A percentile compares a stretch with the other conserved stretches of the same genome.
Evolutionary conservation across 495 filamentous ascomycete species (phyloP).

Genomic region (Lepidopterella palustris): DNA sequence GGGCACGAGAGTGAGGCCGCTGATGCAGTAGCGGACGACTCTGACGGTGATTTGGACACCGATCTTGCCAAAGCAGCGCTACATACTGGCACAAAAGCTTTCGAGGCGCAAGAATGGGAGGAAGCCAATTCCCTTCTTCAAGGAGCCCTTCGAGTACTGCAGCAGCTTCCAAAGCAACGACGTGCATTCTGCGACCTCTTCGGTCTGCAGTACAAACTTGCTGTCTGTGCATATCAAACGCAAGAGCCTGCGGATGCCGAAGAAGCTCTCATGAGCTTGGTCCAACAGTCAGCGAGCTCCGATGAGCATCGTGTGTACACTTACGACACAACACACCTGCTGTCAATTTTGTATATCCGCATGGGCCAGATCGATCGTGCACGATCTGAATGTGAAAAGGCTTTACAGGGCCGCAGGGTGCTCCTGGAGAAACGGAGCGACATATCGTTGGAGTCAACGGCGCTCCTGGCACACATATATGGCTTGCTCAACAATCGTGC

Average conservation of each 20-base stretch:
- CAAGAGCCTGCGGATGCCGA: conserved; percentile 28
- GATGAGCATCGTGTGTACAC: conserved; percentile 14
- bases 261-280: conserved; percentile 21
- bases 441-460: conserved; percentile 20
- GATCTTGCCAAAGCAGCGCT: conserved; percentile 32
- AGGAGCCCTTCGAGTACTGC: conserved; percentile 29
- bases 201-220: conserved; percentile 30
- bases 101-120: conserved; percentile 31
- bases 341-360: conserved; percentile 20
- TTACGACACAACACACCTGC: conserved; percentile 12
- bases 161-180: conserved; percentile 29
- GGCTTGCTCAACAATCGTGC: conserved; percentile 19
- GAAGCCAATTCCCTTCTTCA: conserved; percentile 32
- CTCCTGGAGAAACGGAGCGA: conserved; percentile 19
- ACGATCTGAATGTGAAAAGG: conserved; percentile 21
- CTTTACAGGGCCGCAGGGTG: conserved; percentile 15
- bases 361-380: conserved; percentile 19
- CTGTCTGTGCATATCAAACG: conserved; percentile 32
- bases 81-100: conserved; percentile 28
- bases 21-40: conserved; percentile 10
- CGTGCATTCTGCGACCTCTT: conserved; percentile 30
- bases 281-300: conserved; percentile 18
- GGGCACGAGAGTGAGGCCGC: conserved; percentile 16
- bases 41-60: conserved; percentile 25
- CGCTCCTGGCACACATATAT: conserved; percentile 24